These are phyloP conservation scores for Heritiera fomes DNA, from an alignment of 345 rosid species.

Conservation along the genomic window DNA sequence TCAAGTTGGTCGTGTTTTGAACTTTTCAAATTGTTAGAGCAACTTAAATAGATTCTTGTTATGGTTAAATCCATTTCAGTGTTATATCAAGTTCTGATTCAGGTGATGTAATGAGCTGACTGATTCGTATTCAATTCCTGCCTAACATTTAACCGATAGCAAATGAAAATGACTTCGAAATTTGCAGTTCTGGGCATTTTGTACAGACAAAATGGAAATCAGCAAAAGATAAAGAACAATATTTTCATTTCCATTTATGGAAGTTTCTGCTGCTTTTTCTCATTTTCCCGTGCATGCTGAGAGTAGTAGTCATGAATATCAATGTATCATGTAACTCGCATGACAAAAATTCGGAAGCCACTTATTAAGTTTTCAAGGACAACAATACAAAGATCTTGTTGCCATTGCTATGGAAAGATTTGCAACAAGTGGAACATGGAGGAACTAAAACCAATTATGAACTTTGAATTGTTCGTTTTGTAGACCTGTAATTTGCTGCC, in stretches of 20 bases:
- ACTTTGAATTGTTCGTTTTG: not conserved
- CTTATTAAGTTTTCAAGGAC: too few species aligned
- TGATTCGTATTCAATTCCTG: not conserved
- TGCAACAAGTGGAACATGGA: not conserved
- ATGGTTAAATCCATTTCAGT: too few species aligned
- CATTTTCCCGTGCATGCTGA: too few species aligned
- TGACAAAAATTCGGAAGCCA: too few species aligned
- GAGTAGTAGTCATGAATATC: too few species aligned
- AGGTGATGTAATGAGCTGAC: not conserved
- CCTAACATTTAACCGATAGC: not conserved
- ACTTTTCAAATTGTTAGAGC: not conserved
- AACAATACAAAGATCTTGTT: too few species aligned
- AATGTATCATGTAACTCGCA: too few species aligned
- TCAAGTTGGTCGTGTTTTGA: not conserved
- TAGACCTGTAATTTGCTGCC: not conserved
- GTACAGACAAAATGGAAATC: not conserved
- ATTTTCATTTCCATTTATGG: not conserved
- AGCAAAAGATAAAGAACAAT: not conserved
- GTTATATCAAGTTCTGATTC: not conserved
- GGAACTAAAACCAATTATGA: not conserved
- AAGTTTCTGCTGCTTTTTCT: too few species aligned
- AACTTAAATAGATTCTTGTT: too few species aligned
- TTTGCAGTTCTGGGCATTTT: not conserved
- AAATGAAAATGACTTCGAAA: not conserved
- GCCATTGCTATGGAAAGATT: too few species aligned